A percentile compares a stretch with the other conserved stretches of the same genome.
phyloP scores from a whole-genome alignment of 2,329 filamentous ascomycete species.

The Ascomycota sp. region DNA sequence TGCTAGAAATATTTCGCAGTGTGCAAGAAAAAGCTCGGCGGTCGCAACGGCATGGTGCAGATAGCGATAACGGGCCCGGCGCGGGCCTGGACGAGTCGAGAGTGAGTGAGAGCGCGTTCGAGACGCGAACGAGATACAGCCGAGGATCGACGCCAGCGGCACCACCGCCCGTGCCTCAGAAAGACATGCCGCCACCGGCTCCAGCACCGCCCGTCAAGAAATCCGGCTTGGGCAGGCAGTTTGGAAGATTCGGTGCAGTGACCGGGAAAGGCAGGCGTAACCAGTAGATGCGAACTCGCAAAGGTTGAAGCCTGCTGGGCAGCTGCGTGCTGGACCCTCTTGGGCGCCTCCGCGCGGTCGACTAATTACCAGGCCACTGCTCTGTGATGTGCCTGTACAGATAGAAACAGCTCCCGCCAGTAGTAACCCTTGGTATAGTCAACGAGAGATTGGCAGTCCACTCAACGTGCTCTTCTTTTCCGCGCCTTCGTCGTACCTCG shows the following conservation, averaged over 20 bases:
- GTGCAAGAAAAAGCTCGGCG: conserved; percentile 76
- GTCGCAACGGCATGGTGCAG: conserved; percentile 37
- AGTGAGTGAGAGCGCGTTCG: conserved; percentile 18
- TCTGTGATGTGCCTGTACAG: no score
- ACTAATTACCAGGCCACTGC: no score
- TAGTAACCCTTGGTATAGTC: no score
- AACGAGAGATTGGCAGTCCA: no score
- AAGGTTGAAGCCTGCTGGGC: no score
- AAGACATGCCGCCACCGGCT: conserved; percentile 23
- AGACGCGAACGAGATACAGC: conserved; percentile 20
- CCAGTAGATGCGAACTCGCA: conserved; percentile 8
- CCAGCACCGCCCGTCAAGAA: conserved; percentile 32
- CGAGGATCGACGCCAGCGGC: conserved; percentile 10
- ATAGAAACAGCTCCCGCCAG: no score
- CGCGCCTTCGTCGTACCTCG: no score
- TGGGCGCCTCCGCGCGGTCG: no score
- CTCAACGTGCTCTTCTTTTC: no score
- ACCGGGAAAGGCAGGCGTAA: conserved; percentile 38
- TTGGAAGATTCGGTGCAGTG: conserved; percentile 53
- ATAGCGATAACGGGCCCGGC: conserved; percentile 25
- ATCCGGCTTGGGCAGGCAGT: conserved; percentile 43
- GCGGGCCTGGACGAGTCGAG: conserved; percentile 23
- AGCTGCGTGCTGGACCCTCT: no score
- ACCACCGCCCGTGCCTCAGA: conserved; percentile 24
- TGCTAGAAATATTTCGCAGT: conserved; percentile 82